Base-by-base conservation (phyloP, 768 basidiomycete genomes). In the Lanmaoa rubissima region DNA sequence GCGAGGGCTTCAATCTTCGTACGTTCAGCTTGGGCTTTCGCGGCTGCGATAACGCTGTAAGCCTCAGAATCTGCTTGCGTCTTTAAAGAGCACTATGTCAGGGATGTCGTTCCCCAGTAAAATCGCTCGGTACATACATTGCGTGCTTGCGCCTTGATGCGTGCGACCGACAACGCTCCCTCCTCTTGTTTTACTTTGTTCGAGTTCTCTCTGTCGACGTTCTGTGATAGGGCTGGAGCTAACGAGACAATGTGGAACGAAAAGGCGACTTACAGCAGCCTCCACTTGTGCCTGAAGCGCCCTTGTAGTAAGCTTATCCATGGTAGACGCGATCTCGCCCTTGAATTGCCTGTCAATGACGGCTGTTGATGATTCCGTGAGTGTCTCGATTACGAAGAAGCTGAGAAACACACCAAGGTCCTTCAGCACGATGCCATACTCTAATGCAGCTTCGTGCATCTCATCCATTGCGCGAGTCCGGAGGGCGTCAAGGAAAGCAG, bases 291-390 rank as follows among this genome's bases (percentile, higher is more conserved):
- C 89, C 68, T 93, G 88, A 38, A 93, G 75, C 21, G 88, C 91
- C 61, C 91, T 81, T 4, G 89, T 89, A 64, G 89, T 92, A 51
- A 92, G 77, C 66, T 90, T 89, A 66, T 92, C 87, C 90, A 92
- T 92, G 1, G 89, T 90, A 28, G 80, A 75, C 1, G 89, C 91
- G 61, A 92, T 91, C 65, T 93, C 90, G 56, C 90, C 90, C 76
- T 93, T 92, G 78, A 93, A 93, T 63, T 92, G 87, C 32, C 91
- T 78, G 67, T 92, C 90, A 55, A 92, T 92, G 53, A 93, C 91
- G 53, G 90, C 91, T 86, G 54, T 54, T 19, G 61, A 62, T 28
- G n/a, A 28, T 40, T 32, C 31, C 1, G 51, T 69, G 31, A 54
- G 59, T 50, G 31, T 31, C 14, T 24, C n/a, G 17, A 35, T 34